These are phyloP conservation scores for Amaranthus hypochondriacus DNA, from an alignment of 148 eudicot species.

Conservation along the genomic window DNA sequence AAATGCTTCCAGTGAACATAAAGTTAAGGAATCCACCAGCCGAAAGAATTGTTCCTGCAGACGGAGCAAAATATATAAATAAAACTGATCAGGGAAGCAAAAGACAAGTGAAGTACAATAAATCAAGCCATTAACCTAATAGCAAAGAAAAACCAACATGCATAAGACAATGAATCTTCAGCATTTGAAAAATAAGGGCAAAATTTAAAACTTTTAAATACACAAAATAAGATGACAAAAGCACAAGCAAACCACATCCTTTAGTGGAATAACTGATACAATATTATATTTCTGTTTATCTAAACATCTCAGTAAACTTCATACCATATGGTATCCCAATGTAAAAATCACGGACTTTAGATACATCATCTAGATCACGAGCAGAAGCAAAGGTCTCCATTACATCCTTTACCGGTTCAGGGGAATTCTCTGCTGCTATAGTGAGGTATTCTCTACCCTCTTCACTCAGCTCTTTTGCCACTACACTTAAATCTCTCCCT, in stretches of 20 bases:
- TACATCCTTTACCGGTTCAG: conserved; percentile 89
- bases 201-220: not conserved
- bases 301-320: not conserved
- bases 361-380: conserved; percentile 57
- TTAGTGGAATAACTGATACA: not conserved
- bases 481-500: conserved; percentile 48
- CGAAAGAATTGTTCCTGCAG: conserved; percentile 68
- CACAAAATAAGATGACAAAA: not conserved
- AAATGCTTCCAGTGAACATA: conserved; percentile 76
- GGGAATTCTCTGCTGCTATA: conserved; percentile 69
- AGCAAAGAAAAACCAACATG: not conserved
- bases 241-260: not conserved
- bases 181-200: not conserved
- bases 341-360: conserved; percentile 73
- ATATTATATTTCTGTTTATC: not conserved
- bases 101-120: not conserved
- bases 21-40: conserved; percentile 82
- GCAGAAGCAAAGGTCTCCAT: conserved; percentile 74
- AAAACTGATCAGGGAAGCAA: not conserved
- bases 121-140: not conserved
- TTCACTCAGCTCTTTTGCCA: conserved; percentile 61
- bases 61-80: conserved; percentile 9
- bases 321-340: conserved; percentile 94
- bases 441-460: conserved; percentile 63
- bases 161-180: not conserved